Conservation (phyloP, 495 filamentous ascomycete species). For the Neurospora terricola region DNA sequence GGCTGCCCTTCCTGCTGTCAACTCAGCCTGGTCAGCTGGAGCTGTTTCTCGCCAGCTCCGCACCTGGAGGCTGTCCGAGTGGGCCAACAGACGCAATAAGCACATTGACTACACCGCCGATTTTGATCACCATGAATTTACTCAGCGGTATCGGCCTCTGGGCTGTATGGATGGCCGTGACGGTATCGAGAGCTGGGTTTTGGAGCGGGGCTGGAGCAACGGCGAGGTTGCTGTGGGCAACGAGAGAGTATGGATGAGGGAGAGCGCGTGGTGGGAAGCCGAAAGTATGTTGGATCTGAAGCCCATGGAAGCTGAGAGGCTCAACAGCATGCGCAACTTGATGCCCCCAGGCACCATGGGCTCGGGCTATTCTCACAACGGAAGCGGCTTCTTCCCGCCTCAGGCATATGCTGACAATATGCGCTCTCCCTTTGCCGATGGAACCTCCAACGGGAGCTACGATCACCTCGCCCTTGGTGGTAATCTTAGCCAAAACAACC, state of each 20-base stretch:
- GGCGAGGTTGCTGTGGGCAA: conserved; percentile 86
- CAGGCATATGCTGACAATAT: conserved; percentile 21
- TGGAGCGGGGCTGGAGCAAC: conserved; percentile 96
- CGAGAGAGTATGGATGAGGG: conserved; percentile 91
- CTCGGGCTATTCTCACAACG: conserved; percentile 53
- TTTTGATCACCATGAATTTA: conserved; percentile 91
- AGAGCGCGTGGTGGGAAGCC: conserved; percentile 94
- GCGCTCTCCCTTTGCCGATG: conserved; percentile 34
- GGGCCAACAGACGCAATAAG: conserved; percentile 88
- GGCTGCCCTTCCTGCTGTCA: conserved; percentile 47
- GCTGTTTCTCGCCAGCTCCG: conserved; percentile 86
- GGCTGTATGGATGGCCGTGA: conserved; percentile 87
- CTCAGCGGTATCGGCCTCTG: conserved; percentile 64
- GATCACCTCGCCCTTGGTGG: conserved; percentile 59
- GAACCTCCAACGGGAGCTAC: conserved; percentile 54
- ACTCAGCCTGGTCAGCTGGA: conserved; percentile 78
- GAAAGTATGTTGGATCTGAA: conserved; percentile 94
- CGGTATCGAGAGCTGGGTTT: conserved; percentile 89
- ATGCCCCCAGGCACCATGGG: conserved; percentile 42
- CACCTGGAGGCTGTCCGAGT: conserved; percentile 87
- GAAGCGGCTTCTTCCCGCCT: conserved; percentile 62
- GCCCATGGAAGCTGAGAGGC: conserved; percentile 37
- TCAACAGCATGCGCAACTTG: conserved; percentile 38
- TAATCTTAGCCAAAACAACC: conserved; percentile 49
- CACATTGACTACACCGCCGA: conserved; percentile 95